Base-by-base conservation (phyloP, 495 filamentous ascomycete species). In the Aspergillus saccharolyticus region DNA sequence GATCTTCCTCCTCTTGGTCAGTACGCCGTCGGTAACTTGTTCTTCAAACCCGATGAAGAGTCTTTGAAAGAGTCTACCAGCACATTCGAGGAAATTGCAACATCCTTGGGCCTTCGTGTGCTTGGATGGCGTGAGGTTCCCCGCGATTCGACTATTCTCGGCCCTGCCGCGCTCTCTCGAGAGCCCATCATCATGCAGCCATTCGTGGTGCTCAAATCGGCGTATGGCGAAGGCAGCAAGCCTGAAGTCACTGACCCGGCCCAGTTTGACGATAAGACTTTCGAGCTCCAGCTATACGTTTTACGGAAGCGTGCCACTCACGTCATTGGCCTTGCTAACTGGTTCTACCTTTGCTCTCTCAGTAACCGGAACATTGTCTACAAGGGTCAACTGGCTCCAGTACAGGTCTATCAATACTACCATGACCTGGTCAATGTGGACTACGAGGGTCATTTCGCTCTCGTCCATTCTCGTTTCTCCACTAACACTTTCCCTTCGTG, bases 311-410 rank as follows among this genome's bases (percentile, higher is more conserved):
- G 91, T 61, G 88, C 90, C 19, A 97, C 92, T 10, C 91, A 96
- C 74, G 85, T 89, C 57, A 93, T 97, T 69, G 94, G 95, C 44
- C 80, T 97, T 18, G 90, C 94, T 72, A 97, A 97, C 70, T 99
- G 94, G 94, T 99, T 97, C 80, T 99, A 99, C 70, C 78, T 97
- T 45, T 97, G 92, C 81, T 97, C 93, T 39, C 79, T 99, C 60
- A 96, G 90, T 71, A 97, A 96, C 83, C 91, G 91, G 71, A 99
- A 97, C 74, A 97, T 99, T 70, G 89, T 99, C 43, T 99, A 99
- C 80, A 99, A 99, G 82, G 94, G 94, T 58, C 94, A 99, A 73
- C 78, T 99, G 60, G 89, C 94, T 44, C 94, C 94, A 18, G 84
- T 93, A 17, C 94, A 99, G 73, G 94, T 99, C n/a, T 99, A 99